Evolutionary conservation across 495 filamentous ascomycete genomes (phyloP), one percentile per base, ranked within the genome.

Genomic region (Aspergillus coremiiformis): DNA sequence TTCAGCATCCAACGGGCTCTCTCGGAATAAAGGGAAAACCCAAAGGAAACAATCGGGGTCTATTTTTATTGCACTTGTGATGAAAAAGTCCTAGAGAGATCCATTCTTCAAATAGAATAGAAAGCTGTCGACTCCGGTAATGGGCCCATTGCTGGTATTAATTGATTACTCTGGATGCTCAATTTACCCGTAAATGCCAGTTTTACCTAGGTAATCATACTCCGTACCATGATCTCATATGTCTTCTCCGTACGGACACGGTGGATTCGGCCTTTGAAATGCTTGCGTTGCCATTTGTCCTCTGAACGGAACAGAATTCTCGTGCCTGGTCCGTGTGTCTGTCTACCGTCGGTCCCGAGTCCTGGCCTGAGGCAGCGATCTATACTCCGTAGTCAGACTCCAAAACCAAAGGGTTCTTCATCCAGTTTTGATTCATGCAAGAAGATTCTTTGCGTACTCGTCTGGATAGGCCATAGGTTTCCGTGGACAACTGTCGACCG

Each of bases 1-100:
- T 74, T 72, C 65, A 67, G 48, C 56, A n/a, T 17, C 5, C 32
- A 35, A 64, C 70, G 70, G 70, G 64, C 67, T 59, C 60, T 58
- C 58, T 60, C 70, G 70, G 70, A 59, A 59, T 44, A 43, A 23
- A n/a, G 19, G 15, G 32, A 41, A 39, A n/a, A n/a, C n/a, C n/a
- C n/a, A 43, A 23, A n/a, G 19, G 15, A 42, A 41, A 39, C 39
- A 50, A 20, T 43, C 56, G 47, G 51, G 51, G 51, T 48, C 35
- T 55, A 39, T 45, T 50, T 50, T 37, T 20, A 43, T n/a, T n/a
- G 47, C 17, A 22, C 27, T 17, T n/a, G n/a, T n/a, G n/a, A n/a
- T n/a, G n/a, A n/a, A n/a, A n/a, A n/a, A n/a, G n/a, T n/a, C n/a
- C n/a, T n/a, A n/a, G n/a, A n/a, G n/a, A n/a, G n/a, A n/a, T n/a